Evolutionary conservation across 495 filamentous ascomycete genomes (phyloP), one percentile per base, ranked within the genome.

Genomic region (Xylaria telfairii): DNA sequence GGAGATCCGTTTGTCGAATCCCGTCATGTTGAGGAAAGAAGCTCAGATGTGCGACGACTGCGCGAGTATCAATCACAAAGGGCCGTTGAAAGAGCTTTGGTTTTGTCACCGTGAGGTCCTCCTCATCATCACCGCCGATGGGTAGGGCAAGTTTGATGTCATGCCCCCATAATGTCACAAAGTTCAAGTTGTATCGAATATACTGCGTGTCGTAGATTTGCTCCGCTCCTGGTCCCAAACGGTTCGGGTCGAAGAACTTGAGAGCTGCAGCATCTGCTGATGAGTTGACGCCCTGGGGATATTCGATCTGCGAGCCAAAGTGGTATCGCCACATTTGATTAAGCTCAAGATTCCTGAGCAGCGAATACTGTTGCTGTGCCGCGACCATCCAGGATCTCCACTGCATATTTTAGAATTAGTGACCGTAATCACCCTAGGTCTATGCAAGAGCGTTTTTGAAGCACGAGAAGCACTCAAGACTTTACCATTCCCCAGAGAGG

Each of bases 351-450:
- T 88, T 84, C 28, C 83, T 76, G 15, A 89, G 77, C 67, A 89
- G 84, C 8, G 83, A 87, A 71, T 88, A 87, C 68, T 89, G 86
- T 57, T 86, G 83, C 73, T 88, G 86, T 3, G 85, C 85, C 64
- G 81, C 80, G 21, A 86, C 82, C 8, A 81, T 82, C 86, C 87
- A 88, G 5, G 84, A 79, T 4, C 74, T 73, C 72, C 84, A 73
- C 8, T 75, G 77, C 0, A 80, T 79, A 21, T 57, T 72, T 49
- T 73, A 67, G 67, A 67, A 67, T 46, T 54, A 66, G 62, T 17
- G 12, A 65, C 24, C 12, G 13, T n/a, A 9, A 26, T n/a, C 30
- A 47, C 12, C 41, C 17, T 12, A 9, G 12, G 0, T 21, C 1
- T 13, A 17, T 21, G 24, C 17, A n/a, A 24, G 24, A 7, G 8